Percentiles rank a stretch among this genome's conserved stretches.
Evolutionary conservation across 257 asterid genomes (phyloP).

Genomic region (Gardenia jasminoides): DNA sequence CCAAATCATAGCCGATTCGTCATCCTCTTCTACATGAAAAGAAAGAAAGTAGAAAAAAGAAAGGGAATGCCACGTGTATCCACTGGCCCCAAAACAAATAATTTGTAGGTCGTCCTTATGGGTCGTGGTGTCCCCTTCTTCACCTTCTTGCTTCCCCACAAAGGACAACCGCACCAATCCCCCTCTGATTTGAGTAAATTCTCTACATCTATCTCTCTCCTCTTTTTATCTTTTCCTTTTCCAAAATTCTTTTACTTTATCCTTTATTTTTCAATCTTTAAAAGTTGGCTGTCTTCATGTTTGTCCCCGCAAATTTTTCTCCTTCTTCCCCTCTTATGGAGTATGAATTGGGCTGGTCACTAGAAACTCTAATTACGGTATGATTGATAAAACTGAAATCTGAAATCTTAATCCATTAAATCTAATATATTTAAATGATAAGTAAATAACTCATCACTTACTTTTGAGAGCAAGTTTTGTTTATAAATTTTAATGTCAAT

Average conservation of each 20-base stretch:
- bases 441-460: no score
- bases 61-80: background rate
- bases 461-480: no score
- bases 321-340: background rate
- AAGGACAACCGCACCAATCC: constrained; percentile 24
- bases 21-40: background rate
- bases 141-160: constrained; percentile 38
- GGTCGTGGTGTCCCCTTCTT: constrained; percentile 27
- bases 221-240: constrained; percentile 1
- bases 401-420: no score
- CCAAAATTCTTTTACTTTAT: constrained; percentile 4
- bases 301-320: background rate
- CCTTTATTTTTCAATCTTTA: background rate
- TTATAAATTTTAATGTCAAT: no score
- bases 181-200: background rate
- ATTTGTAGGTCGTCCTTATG: background rate
- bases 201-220: background rate
- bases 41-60: background rate
- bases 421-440: no score
- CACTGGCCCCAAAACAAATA: background rate
- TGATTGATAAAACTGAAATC: no score
- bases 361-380: no score
- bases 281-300: background rate
- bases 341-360: background rate
- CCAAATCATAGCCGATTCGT: background rate